Percentiles rank a stretch among this genome's conserved stretches.
phyloP scores from a whole-genome alignment of 495 filamentous ascomycete genomes.

The Articulospora tetracladia region DNA sequence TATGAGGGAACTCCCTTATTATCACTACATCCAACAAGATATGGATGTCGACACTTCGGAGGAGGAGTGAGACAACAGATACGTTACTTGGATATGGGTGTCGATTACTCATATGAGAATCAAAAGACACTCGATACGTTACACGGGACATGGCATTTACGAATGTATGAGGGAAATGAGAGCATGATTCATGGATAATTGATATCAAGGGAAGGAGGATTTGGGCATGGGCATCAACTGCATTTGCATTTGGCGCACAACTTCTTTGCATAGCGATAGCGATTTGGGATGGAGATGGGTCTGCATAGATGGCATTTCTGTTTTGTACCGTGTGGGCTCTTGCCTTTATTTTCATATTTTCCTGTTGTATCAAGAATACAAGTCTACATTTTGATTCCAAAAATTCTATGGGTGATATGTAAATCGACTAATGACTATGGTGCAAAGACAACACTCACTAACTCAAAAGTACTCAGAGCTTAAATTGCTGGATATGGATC shows the following conservation, averaged over 20 bases:
- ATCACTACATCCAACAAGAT: conserved; percentile 39
- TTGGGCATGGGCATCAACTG: conserved; percentile 15
- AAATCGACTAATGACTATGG: no score
- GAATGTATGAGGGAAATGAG: conserved; percentile 2
- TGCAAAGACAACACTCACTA: no score
- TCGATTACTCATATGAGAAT: conserved; percentile 18
- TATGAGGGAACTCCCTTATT: conserved; percentile 43
- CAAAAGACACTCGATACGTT: conserved; percentile 9
- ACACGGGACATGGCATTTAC: conserved; percentile 4
- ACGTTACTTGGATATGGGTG: conserved; percentile 10
- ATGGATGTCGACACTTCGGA: conserved; percentile 28
- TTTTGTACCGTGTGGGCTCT: no score
- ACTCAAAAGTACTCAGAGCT: no score
- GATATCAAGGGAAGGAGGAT: not conserved
- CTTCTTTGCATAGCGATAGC: conserved; percentile 13
- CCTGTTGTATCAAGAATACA: no score
- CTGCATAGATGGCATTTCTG: conserved; percentile 8
- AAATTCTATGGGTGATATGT: no score
- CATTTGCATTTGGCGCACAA: conserved; percentile 3
- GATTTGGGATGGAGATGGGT: conserved; percentile 3
- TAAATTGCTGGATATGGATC: no score
- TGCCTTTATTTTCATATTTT: no score
- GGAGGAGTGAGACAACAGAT: conserved; percentile 19
- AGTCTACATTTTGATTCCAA: no score
- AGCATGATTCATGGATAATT: conserved; percentile 1